phyloP scores from a whole-genome alignment of 1,284 basidiomycete genomes.

The Heliocybe sulcata region DNA sequence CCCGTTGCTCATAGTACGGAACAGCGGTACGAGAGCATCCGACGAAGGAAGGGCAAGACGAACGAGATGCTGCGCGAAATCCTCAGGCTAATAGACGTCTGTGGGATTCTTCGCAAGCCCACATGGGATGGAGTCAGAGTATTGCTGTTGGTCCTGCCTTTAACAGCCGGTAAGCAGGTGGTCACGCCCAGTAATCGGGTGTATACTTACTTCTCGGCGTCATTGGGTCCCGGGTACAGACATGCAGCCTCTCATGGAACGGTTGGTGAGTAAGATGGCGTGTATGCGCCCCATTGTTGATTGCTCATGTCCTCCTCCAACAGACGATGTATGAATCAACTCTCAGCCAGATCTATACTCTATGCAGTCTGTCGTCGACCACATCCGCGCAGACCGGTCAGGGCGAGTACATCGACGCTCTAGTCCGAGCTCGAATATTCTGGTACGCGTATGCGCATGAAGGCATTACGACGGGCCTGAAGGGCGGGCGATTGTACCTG shows the following conservation, averaged over 20 bases:
- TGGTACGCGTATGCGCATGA: slow-evolving; percentile 85
- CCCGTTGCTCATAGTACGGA: slow-evolving; percentile 17
- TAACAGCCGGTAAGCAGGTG: slow-evolving; percentile 63
- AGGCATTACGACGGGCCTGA: slow-evolving; percentile 69
- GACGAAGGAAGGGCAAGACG: slow-evolving; percentile 32
- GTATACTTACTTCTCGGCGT: not conserved
- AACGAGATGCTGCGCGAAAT: slow-evolving; percentile 65
- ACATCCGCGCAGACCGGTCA: slow-evolving; percentile 41
- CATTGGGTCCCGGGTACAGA: slow-evolving; percentile 23
- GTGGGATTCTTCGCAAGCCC: slow-evolving; percentile 73
- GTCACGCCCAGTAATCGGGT: slow-evolving; percentile 2
- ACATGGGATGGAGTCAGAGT: slow-evolving; percentile 81
- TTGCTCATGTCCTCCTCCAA: slow-evolving; percentile 3
- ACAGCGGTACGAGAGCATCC: slow-evolving; percentile 12
- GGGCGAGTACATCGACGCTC: slow-evolving; percentile 49
- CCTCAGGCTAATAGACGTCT: slow-evolving; percentile 70
- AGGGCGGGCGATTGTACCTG: slow-evolving; percentile 73
- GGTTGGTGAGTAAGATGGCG: slow-evolving; percentile 27
- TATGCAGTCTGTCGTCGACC: slow-evolving; percentile 50
- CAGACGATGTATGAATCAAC: slow-evolving; percentile 55
- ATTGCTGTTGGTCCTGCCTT: slow-evolving; percentile 69
- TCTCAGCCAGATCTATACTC: slow-evolving; percentile 58
- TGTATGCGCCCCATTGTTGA: not conserved
- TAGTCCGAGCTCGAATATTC: slow-evolving; percentile 70
- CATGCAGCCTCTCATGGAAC: slow-evolving; percentile 41